Conservation (phyloP, 805 yeast species). For the Kurtzmaniella fragi region DNA sequence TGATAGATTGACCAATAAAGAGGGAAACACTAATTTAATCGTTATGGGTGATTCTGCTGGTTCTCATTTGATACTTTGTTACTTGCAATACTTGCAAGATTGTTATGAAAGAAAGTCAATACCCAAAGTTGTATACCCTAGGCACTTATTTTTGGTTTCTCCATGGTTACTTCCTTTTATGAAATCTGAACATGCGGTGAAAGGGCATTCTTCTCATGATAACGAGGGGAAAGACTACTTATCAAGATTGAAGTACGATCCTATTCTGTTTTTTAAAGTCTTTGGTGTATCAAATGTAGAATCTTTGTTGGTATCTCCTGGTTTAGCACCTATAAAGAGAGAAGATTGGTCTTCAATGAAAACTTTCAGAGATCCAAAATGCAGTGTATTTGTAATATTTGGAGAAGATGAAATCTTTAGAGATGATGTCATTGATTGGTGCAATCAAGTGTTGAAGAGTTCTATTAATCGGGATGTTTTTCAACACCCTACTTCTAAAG, state of each 20-base stretch:
- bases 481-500: slow-evolving; percentile 21
- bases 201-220: slow-evolving; percentile 31
- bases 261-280: slow-evolving; percentile 2
- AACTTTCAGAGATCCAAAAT: slow-evolving; percentile 19
- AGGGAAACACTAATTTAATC: slow-evolving; percentile 22
- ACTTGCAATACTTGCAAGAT: slow-evolving; percentile 21
- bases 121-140: slow-evolving; percentile 18
- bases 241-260: background rate
- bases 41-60: slow-evolving; percentile 43
- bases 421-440: slow-evolving; percentile 35
- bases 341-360: slow-evolving; percentile 31
- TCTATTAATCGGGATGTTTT: slow-evolving; percentile 15
- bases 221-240: slow-evolving; percentile 14
- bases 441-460: slow-evolving; percentile 22
- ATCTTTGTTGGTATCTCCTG: slow-evolving; percentile 19
- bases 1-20: slow-evolving; percentile 12
- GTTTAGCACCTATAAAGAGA: slow-evolving; percentile 15
- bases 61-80: slow-evolving; percentile 29
- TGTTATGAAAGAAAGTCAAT: slow-evolving; percentile 2
- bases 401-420: slow-evolving; percentile 41
- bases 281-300: slow-evolving; percentile 11
- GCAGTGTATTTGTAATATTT: slow-evolving; percentile 24
- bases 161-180: slow-evolving; percentile 29
- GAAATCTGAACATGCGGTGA: no score
- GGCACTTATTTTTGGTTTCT: slow-evolving; percentile 20